These are phyloP conservation scores for Diaporthe eres DNA, from an alignment of 2,329 filamentous ascomycete species.

Conservation along the genomic window DNA sequence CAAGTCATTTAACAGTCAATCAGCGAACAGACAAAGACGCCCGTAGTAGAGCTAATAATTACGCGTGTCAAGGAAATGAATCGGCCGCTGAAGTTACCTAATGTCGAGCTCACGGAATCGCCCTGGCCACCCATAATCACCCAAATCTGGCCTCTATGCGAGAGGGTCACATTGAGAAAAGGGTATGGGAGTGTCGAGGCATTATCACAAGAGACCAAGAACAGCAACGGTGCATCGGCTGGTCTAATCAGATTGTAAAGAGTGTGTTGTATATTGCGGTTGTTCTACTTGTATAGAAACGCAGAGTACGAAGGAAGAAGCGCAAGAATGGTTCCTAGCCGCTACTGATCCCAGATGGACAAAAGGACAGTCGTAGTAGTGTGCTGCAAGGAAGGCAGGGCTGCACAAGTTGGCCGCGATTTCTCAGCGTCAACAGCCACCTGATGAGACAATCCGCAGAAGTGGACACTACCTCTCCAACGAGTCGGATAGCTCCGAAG, in stretches of 20 bases:
- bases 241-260: not conserved
- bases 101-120: not conserved
- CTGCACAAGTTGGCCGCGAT: not conserved
- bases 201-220: not conserved
- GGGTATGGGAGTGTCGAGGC: not conserved
- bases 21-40: too few relatives aligned
- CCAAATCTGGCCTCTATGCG: not conserved
- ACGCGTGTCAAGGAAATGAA: too few relatives aligned
- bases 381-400: not conserved
- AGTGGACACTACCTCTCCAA: not conserved
- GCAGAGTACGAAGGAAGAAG: not conserved
- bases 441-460: not conserved
- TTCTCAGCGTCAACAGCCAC: not conserved
- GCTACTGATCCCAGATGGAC: not conserved
- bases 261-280: not conserved
- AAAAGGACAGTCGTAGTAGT: not conserved
- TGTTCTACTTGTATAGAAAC: not conserved
- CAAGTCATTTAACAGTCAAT: too few relatives aligned
- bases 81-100: too few relatives aligned
- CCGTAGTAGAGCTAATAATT: too few relatives aligned
- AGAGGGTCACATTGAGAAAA: not conserved
- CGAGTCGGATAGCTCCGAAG: not conserved
- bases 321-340: not conserved
- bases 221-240: not conserved
- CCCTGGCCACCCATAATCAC: not conserved